These are phyloP conservation scores for Hirschfeldia incana DNA, from an alignment of 345 rosid species.

Conservation along the genomic window DNA sequence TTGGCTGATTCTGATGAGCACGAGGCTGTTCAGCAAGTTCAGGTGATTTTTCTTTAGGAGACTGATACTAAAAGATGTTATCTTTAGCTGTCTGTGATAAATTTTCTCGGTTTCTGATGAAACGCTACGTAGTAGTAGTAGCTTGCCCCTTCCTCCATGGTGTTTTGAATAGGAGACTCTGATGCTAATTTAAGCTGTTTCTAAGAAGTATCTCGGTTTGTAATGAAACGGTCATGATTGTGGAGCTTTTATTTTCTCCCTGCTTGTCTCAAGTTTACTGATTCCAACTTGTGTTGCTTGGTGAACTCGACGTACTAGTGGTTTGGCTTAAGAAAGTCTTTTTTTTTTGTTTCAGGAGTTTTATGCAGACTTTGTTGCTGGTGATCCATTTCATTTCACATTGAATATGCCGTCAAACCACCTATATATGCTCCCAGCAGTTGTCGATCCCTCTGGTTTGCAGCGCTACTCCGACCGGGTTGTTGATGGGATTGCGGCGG, in stretches of 20 bases:
- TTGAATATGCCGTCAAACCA: constrained; percentile 79
- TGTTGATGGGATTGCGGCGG: constrained; percentile 84
- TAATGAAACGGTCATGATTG: background rate
- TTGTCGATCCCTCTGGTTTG: constrained; percentile 84
- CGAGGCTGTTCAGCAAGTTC: constrained; percentile 92
- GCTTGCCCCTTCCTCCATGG: background rate
- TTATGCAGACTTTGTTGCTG: constrained; percentile 90
- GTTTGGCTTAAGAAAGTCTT: constrained; percentile 6
- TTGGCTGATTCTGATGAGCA: constrained; percentile 98
- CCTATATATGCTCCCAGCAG: constrained; percentile 94
- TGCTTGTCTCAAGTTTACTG: background rate
- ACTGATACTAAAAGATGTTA: background rate
- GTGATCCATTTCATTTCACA: constrained; percentile 87
- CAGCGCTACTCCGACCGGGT: constrained; percentile 81
- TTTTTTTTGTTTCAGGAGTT: constrained; percentile 59
- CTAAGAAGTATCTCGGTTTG: background rate
- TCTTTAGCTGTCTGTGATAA: background rate
- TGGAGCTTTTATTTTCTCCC: background rate
- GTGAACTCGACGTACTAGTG: background rate
- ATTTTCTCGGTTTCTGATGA: too few species aligned
- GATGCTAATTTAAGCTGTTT: background rate
- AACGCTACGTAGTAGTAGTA: background rate
- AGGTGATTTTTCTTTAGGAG: constrained; percentile 50
- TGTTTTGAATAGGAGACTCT: constrained; percentile 3
- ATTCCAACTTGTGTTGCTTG: background rate